phyloP scores from a whole-genome alignment of 1,284 basidiomycete species.

The Coniferiporia sulphurascens region DNA sequence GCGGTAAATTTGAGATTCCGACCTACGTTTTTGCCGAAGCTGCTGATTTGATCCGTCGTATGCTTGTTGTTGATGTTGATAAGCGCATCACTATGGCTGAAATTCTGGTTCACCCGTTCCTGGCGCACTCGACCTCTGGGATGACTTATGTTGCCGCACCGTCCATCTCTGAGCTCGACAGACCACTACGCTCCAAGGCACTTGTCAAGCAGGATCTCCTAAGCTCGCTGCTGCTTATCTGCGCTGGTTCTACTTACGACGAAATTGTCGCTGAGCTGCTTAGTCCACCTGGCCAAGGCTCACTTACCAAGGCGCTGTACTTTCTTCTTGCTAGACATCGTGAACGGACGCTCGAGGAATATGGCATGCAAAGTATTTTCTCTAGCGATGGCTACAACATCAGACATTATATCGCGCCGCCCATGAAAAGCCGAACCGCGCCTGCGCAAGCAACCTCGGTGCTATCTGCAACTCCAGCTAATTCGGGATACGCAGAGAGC shows the following conservation, averaged over 20 bases:
- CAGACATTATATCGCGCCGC: conserved; percentile 42
- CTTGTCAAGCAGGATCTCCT: conserved; percentile 87
- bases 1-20: conserved; percentile 83
- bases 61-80: conserved; percentile 89
- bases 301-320: conserved; percentile 91
- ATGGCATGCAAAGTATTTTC: conserved; percentile 36
- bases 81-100: conserved; percentile 86
- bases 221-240: conserved; percentile 83
- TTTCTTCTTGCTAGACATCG: conserved; percentile 81
- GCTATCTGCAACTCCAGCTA: not conserved
- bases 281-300: conserved; percentile 58
- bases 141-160: conserved; percentile 55
- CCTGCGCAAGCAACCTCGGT: conserved; percentile 10
- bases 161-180: conserved; percentile 60
- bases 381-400: conserved; percentile 39
- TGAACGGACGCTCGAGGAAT: conserved; percentile 66
- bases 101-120: conserved; percentile 87
- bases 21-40: conserved; percentile 67
- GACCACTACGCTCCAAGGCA: conserved; percentile 61
- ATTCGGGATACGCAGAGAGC: not conserved
- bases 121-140: conserved; percentile 44
- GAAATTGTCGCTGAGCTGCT: conserved; percentile 62
- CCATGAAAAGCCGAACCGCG: conserved; percentile 23
- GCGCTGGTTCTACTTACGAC: conserved; percentile 64
- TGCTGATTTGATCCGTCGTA: conserved; percentile 70